Base-by-base conservation (phyloP, 2,329 filamentous ascomycete species). In the Xylariaceae sp. region DNA sequence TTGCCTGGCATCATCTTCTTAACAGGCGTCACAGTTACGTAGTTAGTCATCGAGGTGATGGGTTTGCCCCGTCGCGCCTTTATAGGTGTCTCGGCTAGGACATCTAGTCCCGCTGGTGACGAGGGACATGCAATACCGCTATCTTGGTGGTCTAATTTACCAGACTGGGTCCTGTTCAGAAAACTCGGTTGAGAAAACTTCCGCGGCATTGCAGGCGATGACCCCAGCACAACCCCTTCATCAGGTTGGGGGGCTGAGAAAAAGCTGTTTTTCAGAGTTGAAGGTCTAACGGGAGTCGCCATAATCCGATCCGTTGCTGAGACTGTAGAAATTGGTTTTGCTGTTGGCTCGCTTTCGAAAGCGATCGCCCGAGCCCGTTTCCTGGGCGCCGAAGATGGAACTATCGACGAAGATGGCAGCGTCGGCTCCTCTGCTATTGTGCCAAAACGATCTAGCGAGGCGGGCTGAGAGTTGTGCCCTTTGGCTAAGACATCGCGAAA, bases 401-500 rank as follows among this genome's bases (percentile, higher is more conserved):
- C 69, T 54, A 72, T 64, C 4, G 69, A 70, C 0, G 68, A 69
- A 9, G 72, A 75, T 2, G 71, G 72, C 4, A 70, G 70, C 31
- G 72, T 39, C 7, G 72, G 51, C 31, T 61, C 61, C 30, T 57
- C 54, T 27, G 59, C 55, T 43, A 57, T 54, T 6, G 55, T 48
- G 5, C 51, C 53, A 8, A 60, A 47, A 35, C 68, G 50, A 11
- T 68, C 57, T 39, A 59, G 35, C 11, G 57, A 59, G 34, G 46
- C 71, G 66, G 40, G 62, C 54, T 42, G 71, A 68, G 57, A 57
- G 26, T 56, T 37, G n/a, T 44, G 47, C 4, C 56, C 55, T 42
- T 50, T 58, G 12, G 60, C 63, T 26, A 80, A 68, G 1, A 74
- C 74, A 59, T 83, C 76, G 53, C 70, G 78, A 70, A 80, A 83